Evolutionary conservation across 139 green algal genomes (phyloP).

Genomic region (Tetradesmus obliquus): DNA sequence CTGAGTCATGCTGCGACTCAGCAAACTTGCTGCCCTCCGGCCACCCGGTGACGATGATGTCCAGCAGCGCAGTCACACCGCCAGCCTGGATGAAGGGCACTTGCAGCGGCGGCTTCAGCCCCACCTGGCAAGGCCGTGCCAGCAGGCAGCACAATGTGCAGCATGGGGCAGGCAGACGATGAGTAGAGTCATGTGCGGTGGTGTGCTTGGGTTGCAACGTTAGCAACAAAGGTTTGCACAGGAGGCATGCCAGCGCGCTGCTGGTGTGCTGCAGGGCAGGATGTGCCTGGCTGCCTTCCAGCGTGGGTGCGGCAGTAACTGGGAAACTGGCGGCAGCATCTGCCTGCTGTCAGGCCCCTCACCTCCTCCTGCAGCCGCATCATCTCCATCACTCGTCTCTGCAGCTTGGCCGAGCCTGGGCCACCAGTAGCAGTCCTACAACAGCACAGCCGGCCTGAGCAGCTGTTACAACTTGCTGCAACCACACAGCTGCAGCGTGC

Average conservation of each 20-base stretch:
- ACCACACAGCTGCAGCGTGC: background rate
- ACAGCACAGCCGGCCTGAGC: background rate
- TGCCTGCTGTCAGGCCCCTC: no score
- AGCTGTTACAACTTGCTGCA: background rate
- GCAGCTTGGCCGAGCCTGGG: background rate
- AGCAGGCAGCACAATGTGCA: background rate
- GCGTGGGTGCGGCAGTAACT: no score
- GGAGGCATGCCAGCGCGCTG: no score
- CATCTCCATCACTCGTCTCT: background rate
- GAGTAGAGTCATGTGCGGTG: no score
- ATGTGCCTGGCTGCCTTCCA: no score
- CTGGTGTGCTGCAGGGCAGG: no score
- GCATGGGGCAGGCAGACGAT: background rate
- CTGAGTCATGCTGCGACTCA: background rate
- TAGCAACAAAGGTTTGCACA: no score
- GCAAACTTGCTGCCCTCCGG: background rate
- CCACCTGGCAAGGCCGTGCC: no score
- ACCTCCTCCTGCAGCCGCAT: background rate
- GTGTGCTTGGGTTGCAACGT: no score
- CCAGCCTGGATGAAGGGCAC: background rate
- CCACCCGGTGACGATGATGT: background rate
- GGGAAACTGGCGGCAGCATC: background rate
- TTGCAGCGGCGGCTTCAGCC: background rate
- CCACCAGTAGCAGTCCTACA: background rate
- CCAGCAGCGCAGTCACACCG: background rate